Evolutionary conservation across 2,329 filamentous ascomycete genomes (phyloP).

Genomic region (Hypoxylon sp.): DNA sequence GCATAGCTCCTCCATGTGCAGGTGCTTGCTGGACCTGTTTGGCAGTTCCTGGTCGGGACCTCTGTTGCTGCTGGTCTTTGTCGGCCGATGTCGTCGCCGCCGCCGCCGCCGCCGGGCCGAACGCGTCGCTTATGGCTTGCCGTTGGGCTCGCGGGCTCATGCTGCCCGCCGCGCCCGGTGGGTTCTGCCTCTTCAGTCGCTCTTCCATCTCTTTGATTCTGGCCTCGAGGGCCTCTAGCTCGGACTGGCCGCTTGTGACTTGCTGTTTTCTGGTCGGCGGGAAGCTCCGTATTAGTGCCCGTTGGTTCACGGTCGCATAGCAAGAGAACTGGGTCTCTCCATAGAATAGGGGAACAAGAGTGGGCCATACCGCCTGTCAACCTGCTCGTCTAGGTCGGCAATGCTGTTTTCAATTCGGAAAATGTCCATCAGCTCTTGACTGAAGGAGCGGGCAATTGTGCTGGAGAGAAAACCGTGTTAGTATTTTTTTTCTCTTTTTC

Average conservation of each 20-base stretch:
- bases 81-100: conserved; percentile 47
- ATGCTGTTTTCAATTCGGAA: conserved; percentile 89
- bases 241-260: conserved; percentile 79
- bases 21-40: conserved; percentile 64
- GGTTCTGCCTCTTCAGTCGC: conserved; percentile 68
- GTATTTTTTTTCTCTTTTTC: conserved; percentile 8
- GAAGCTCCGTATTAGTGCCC: conserved; percentile 23
- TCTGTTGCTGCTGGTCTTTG: conserved; percentile 52
- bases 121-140: conserved; percentile 51
- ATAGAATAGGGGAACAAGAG: conserved; percentile 20
- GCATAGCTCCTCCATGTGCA: conserved; percentile 70
- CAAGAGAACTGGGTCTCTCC: conserved; percentile 11
- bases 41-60: conserved; percentile 68
- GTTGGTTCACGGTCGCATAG: conserved; percentile 16
- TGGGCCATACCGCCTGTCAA: conserved; percentile 82
- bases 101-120: conserved; percentile 45
- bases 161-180: conserved; percentile 5
- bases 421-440: conserved; percentile 86
- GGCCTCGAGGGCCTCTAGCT: conserved; percentile 88
- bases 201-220: conserved; percentile 88
- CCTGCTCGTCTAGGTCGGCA: conserved; percentile 79
- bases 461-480: conserved; percentile 62
- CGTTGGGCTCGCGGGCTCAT: conserved; percentile 50
- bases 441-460: conserved; percentile 90
- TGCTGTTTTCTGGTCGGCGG: conserved; percentile 77